Evolutionary conservation across 352 stramenopile genomes (phyloP).

Genomic region (Pseudoperonospora humuli): DNA sequence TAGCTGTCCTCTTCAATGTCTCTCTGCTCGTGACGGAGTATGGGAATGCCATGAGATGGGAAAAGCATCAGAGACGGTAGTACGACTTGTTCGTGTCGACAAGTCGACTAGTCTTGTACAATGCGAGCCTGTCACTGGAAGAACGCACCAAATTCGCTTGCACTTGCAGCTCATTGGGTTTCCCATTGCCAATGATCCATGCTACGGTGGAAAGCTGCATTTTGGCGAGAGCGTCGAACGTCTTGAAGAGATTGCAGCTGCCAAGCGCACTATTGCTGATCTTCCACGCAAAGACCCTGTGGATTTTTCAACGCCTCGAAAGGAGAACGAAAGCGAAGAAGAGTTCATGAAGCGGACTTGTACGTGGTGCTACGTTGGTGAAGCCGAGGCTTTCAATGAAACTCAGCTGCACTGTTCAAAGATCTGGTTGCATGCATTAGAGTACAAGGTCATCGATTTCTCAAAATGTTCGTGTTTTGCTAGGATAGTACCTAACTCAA

Average conservation of each 20-base stretch:
- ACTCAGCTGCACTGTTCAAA: conserved; percentile 79
- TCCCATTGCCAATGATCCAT: conserved; percentile 96
- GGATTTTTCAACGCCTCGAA: conserved; percentile 49
- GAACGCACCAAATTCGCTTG: conserved; percentile 97
- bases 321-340: conserved; percentile 52
- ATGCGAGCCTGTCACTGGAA: conserved; percentile 90
- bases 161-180: conserved; percentile 90
- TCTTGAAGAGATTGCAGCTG: conserved; percentile 34
- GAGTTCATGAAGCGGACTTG: conserved; percentile 76
- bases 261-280: conserved; percentile 31
- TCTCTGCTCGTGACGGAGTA: conserved; percentile 74
- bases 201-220: conserved; percentile 93
- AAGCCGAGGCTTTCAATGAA: conserved; percentile 68
- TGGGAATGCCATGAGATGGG: conserved; percentile 79
- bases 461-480: background rate
- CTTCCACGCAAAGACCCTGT: conserved; percentile 31
- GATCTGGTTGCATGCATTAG: conserved; percentile 82
- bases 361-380: conserved; percentile 59
- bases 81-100: conserved; percentile 51
- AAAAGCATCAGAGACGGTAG: conserved; percentile 70
- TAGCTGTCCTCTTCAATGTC: conserved; percentile 73
- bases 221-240: conserved; percentile 67
- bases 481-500: conserved; percentile 2
- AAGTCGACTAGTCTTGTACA: conserved; percentile 83
- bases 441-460: conserved; percentile 70